Base-by-base conservation (phyloP, 2,329 filamentous ascomycete species). In the Paraphaeosphaeria sporulosa region DNA sequence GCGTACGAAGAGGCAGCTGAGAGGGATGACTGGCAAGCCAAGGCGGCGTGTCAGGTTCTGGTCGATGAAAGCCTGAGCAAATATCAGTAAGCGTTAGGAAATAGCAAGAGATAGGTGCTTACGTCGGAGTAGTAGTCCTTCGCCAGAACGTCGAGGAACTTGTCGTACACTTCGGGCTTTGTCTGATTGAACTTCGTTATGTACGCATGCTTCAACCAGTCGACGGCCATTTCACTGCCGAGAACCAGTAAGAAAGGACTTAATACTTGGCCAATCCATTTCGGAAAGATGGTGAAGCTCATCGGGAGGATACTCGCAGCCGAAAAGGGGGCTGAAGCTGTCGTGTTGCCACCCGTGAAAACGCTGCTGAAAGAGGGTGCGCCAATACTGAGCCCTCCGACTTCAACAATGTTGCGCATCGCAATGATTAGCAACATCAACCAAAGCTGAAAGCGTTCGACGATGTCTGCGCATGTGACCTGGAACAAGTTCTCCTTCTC, bases 111-210 rank as follows among this genome's bases (percentile, higher is more conserved):
- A 27, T 2, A 17, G 25, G 36, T n/a, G 76, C 88, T 79, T 74
- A 91, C 90, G 74, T 97, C 94, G 0, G 93, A 94, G 75, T 99
- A 99, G 79, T 99, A 99, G 76, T 99, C 95, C 77, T 98, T 98
- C 66, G 93, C 94, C 8, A 99, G 82, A 4, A 99, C 92, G 73
- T 99, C 96, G 17, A 98, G 85, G 74, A 95, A 97, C 25, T 93
- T 88, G 55, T 88, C 87, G 76, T 99, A 99, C 58, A 99, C 91
- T 7, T 86, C 87, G 3, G 95, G 95, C 65, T 95, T 94, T 67
- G 94, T 93, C 70, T 96, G 97, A 83, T 99, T 99, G 82, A 99
- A 99, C 75, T 99, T 99, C 75, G 90, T 94, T 75, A 99, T 96
- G 75, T 98, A 99, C 23, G 93, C 93, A 74, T 99, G 96, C 78